phyloP scores from a whole-genome alignment of 164 flowering plant species.

The Akebia trifoliata region DNA sequence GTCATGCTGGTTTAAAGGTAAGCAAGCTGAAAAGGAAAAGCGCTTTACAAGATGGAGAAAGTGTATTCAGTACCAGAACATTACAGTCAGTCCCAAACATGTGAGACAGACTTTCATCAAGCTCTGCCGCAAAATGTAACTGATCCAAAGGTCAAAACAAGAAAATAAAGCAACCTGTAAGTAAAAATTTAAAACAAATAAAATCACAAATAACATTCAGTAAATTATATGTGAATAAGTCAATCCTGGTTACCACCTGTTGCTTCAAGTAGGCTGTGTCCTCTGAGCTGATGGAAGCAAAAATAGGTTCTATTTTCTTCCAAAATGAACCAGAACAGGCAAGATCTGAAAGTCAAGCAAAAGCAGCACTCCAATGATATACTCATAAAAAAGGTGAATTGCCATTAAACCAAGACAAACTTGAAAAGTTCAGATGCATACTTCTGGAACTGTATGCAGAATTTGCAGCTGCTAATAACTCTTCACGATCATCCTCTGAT shows the following conservation, averaged over 20 bases:
- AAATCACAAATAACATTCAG: background rate
- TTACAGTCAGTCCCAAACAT: background rate
- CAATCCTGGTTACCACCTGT: slow-evolving; percentile 36
- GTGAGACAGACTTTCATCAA: slow-evolving; percentile 12
- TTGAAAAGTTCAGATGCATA: slow-evolving; percentile 9
- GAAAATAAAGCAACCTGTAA: background rate
- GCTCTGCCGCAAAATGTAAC: slow-evolving; percentile 15
- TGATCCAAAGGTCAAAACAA: slow-evolving; percentile 7
- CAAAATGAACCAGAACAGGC: slow-evolving; percentile 63
- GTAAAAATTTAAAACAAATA: background rate
- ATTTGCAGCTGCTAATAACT: slow-evolving; percentile 18
- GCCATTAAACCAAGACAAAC: background rate
- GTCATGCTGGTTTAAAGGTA: background rate
- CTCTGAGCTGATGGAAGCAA: slow-evolving; percentile 42
- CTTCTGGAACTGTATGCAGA: slow-evolving; percentile 12
- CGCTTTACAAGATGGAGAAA: background rate
- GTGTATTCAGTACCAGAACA: slow-evolving; percentile 11
- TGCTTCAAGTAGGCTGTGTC: slow-evolving; percentile 49
- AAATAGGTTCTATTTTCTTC: slow-evolving; percentile 63
- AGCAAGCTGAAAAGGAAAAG: slow-evolving; percentile 1
- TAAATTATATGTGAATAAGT: background rate
- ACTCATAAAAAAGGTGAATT: background rate
- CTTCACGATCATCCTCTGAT: slow-evolving; percentile 21
- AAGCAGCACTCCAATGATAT: background rate
- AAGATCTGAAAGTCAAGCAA: slow-evolving; percentile 35